Conservation (phyloP, 164 flowering plant species). For the Sextonia rubra region DNA sequence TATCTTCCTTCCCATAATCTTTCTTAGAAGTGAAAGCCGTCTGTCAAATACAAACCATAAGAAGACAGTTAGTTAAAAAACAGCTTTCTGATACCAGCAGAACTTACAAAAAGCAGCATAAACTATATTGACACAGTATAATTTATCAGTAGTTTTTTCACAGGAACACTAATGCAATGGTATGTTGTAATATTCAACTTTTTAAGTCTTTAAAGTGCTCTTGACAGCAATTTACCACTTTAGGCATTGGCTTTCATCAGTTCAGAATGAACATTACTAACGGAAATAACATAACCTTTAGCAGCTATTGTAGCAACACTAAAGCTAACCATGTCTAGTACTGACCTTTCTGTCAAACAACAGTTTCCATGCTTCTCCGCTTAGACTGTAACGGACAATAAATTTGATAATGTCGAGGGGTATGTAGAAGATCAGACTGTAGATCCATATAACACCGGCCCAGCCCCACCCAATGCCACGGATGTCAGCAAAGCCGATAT, state of each 20-base stretch:
- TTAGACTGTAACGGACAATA: constrained; percentile 59
- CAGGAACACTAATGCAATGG: not conserved
- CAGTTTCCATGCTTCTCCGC: constrained; percentile 83
- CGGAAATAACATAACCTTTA: not conserved
- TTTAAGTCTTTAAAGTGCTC: not conserved
- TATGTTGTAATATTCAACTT: not conserved
- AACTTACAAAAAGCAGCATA: not conserved
- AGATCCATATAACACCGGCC: constrained; percentile 83
- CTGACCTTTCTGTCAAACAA: constrained; percentile 78
- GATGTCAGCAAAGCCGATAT: constrained; percentile 64
- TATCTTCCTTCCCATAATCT: constrained; percentile 74
- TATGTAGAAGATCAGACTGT: constrained; percentile 63
- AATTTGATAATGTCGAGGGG: constrained; percentile 80
- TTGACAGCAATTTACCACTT: not conserved
- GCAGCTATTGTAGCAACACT: not conserved
- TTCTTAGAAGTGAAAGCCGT: constrained; percentile 78
- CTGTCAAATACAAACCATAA: constrained; percentile 26
- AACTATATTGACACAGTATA: not conserved
- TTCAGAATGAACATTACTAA: not conserved
- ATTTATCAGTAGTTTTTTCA: not conserved
- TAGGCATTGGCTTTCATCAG: not conserved
- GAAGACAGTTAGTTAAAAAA: not conserved
- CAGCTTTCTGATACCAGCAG: not conserved
- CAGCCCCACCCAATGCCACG: constrained; percentile 86
- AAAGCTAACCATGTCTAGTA: not conserved